Conservation (phyloP, 2,329 filamentous ascomycete species). For the Diaporthe amygdali region DNA sequence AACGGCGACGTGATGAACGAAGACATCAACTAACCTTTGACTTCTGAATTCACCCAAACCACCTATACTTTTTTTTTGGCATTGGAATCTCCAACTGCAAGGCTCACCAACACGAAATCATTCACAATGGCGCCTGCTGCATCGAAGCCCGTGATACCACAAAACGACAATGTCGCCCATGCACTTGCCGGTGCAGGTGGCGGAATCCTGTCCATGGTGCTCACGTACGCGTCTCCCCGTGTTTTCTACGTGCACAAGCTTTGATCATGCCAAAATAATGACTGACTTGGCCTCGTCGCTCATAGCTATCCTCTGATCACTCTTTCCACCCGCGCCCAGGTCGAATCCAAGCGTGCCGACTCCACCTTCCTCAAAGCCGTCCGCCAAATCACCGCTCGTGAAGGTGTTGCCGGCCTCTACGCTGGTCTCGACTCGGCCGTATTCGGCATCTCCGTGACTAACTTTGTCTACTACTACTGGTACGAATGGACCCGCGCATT, state of each 20-base stretch:
- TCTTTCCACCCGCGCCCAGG: conserved; percentile 94
- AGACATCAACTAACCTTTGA: conserved; percentile 19
- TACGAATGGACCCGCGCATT: conserved; percentile 95
- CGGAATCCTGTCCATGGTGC: conserved; percentile 90
- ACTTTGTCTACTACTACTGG: conserved; percentile 99
- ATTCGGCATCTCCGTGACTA: conserved; percentile 97
- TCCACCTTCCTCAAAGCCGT: conserved; percentile 84
- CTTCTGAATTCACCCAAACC: not conserved
- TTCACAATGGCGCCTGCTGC: conserved; percentile 32
- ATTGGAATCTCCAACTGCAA: not conserved
- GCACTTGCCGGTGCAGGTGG: conserved; percentile 92
- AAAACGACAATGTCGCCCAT: conserved; percentile 96
- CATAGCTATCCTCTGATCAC: conserved; percentile 92
- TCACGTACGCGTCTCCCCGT: conserved; percentile 68
- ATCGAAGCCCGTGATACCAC: conserved; percentile 71
- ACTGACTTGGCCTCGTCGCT: conserved; percentile 11
- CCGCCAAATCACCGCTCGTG: conserved; percentile 85
- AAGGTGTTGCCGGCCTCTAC: conserved; percentile 89
- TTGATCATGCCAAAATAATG: not conserved
- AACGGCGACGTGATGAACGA: conserved; percentile 19
- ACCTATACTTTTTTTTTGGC: not conserved
- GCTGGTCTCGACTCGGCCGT: conserved; percentile 91
- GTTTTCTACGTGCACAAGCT: not conserved
- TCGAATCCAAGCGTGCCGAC: conserved; percentile 93
- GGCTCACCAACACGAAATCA: not conserved